Conservation (phyloP, 768 basidiomycete genomes). For the Mycena galopus region DNA sequence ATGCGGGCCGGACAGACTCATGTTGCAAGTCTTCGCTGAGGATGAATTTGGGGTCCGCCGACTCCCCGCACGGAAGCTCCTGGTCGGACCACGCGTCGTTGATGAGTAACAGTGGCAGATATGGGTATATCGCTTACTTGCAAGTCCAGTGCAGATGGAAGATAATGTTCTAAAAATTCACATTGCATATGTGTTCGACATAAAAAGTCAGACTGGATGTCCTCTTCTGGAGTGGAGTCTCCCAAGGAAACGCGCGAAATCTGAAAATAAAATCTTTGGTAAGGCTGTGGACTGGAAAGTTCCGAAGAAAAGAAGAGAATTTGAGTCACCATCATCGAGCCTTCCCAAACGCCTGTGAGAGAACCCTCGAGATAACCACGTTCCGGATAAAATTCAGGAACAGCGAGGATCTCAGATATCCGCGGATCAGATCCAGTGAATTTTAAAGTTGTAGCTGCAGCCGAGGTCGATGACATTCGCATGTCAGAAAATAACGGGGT, state of each 20-base stretch:
- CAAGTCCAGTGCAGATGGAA: slow-evolving; percentile 43
- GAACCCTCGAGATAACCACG: slow-evolving; percentile 54
- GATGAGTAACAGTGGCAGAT: background rate
- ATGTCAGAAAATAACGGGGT: slow-evolving; percentile 67
- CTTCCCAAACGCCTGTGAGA: slow-evolving; percentile 73
- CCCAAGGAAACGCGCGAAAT: slow-evolving; percentile 30
- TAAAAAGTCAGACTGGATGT: slow-evolving; percentile 45
- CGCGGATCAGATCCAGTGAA: slow-evolving; percentile 15
- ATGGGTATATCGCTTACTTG: background rate
- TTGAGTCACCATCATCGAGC: slow-evolving; percentile 64
- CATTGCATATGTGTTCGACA: slow-evolving; percentile 67
- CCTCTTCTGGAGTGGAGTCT: slow-evolving; percentile 18
- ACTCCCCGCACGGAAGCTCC: too few relatives aligned
- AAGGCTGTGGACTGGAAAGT: slow-evolving; percentile 21
- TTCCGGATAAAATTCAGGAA: slow-evolving; percentile 19
- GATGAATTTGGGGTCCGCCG: slow-evolving; percentile 39
- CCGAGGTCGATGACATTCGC: slow-evolving; percentile 15
- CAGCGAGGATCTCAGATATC: slow-evolving; percentile 26
- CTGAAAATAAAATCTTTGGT: slow-evolving; percentile 15
- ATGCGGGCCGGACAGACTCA: slow-evolving; percentile 15
- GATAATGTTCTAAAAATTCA: slow-evolving; percentile 56
- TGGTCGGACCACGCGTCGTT: slow-evolving; percentile 36
- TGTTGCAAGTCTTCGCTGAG: slow-evolving; percentile 25
- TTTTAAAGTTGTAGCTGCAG: slow-evolving; percentile 13
- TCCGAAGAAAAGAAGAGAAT: slow-evolving; percentile 4